Conservation (phyloP, 306 rosid species). For the Cucurbita argyrosperma region DNA sequence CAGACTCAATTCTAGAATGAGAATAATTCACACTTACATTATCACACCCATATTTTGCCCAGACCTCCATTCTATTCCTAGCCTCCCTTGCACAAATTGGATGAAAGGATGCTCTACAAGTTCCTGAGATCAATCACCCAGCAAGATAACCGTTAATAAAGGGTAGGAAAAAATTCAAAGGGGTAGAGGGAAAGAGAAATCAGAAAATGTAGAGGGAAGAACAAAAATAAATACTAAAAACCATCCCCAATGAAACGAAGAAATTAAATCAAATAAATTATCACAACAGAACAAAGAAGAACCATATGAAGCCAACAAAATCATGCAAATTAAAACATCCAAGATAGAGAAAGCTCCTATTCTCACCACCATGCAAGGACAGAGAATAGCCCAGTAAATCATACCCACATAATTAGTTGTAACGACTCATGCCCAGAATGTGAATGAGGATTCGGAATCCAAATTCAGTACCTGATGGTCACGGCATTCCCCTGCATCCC, state of each 20-base stretch:
- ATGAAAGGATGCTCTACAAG: constrained; percentile 81
- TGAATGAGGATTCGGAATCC: no score
- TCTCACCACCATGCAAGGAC: not conserved
- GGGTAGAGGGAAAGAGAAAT: not conserved
- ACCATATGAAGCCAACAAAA: not conserved
- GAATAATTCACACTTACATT: constrained; percentile 39
- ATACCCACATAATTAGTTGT: not conserved
- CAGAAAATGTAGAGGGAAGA: not conserved
- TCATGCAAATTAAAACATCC: not conserved
- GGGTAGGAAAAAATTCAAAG: not conserved
- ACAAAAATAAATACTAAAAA: not conserved
- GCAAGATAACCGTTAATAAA: not conserved
- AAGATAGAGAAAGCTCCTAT: not conserved
- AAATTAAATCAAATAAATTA: not conserved
- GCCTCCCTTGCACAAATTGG: constrained; percentile 96
- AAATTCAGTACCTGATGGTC: no score
- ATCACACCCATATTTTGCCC: constrained; percentile 68
- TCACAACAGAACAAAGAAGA: not conserved
- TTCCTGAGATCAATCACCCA: constrained; percentile 25
- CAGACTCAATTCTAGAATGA: not conserved
- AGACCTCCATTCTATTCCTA: constrained; percentile 75
- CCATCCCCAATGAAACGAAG: not conserved
- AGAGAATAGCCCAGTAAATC: not conserved
- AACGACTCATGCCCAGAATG: no score
- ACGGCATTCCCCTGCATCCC: no score